Evolutionary conservation across 2,329 filamentous ascomycete genomes (phyloP), one percentile per base, ranked within the genome.

Genomic region (Dactylellina cionopaga): DNA sequence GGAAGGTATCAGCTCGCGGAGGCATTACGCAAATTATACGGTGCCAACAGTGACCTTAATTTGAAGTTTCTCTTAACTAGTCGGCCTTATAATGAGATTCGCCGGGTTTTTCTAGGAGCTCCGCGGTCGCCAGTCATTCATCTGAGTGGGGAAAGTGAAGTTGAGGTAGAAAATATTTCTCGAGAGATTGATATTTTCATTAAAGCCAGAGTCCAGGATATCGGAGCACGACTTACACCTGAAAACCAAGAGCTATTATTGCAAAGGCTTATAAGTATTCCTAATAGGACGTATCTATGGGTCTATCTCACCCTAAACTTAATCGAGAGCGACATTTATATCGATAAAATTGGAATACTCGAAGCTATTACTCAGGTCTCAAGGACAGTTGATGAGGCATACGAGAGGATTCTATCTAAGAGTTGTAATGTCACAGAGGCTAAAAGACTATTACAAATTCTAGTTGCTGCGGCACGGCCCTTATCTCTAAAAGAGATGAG

Each of bases 71-170:
- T n/a, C n/a, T n/a, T n/a, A n/a, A n/a, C n/a, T 82, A 80, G 79
- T 59, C 77, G 79, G 1, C 77, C 78, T 0, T 79, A 80, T 56
- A 35, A 70, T 1, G 41, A 77, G 0, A 79, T 80, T 9, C 6
- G 43, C 9, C 19, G 24, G 10, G 55, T n/a, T 29, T 79, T 78
- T 47, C 62, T 47, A 44, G 46, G 46, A n/a, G 10, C 1, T 27
- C 31, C 3, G 35, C 43, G 9, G 5, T 44, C 13, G 39, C 10
- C 35, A 13, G 11, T 56, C 33, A 74, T 68, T 10, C 51, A 43
- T 2, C n/a, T n/a, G n/a, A n/a, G n/a, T n/a, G n/a, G n/a, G n/a
- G n/a, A n/a, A n/a, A n/a, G n/a, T n/a, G n/a, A n/a, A n/a, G n/a
- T n/a, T n/a, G n/a, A n/a, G n/a, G n/a, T n/a, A n/a, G n/a, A n/a